Base-by-base conservation (phyloP, 257 asterid genomes). In the Haberlea rhodopensis region DNA sequence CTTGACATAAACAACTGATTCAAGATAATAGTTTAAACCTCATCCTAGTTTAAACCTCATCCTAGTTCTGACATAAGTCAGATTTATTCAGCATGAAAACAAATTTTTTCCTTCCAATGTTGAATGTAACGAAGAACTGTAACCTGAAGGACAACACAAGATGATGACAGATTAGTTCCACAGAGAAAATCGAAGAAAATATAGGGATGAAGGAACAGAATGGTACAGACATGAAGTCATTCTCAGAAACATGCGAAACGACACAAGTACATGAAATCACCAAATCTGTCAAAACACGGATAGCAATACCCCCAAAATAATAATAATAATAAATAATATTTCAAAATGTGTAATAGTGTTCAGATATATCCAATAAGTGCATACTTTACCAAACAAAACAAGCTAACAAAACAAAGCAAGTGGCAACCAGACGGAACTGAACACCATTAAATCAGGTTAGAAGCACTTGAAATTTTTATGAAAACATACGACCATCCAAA, bases 81-180 rank as follows among this genome's bases (percentile, higher is more conserved):
- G 95, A 70, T 75, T 94, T 94, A 73, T 94, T 94, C 75, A 94
- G 85, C 80, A 90, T 96, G 25, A 94, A 87, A 61, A 94, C 90
- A 60, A n/a, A 87, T 71, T 71, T 85, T 88, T 74, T 94, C 90
- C 90, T 81, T 79, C 99, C 97, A 94, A 65, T 90, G 91, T 74
- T 94, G 99, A 73, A 82, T 90, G 69, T 90, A 94, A 71, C 95
- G 96, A 67, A 94, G 95, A 83, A 94, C 90, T 73, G 77, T 63
- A 71, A 90, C 97, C 97, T 90, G 88, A 54, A 59, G 67, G 57
- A 48, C 61, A 76, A 63, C 75, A 77, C 63, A 51, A 53, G 40
- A 60, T 19, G 40, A 57, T 49, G 45, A 21, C 27, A 51, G 28
- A 67, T 79, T 53, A 78, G 76, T 60, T 54, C 78, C 68, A 53